Conservation (phyloP, 1,284 basidiomycete genomes). For the Pseudomicrostroma phylloplanum region DNA sequence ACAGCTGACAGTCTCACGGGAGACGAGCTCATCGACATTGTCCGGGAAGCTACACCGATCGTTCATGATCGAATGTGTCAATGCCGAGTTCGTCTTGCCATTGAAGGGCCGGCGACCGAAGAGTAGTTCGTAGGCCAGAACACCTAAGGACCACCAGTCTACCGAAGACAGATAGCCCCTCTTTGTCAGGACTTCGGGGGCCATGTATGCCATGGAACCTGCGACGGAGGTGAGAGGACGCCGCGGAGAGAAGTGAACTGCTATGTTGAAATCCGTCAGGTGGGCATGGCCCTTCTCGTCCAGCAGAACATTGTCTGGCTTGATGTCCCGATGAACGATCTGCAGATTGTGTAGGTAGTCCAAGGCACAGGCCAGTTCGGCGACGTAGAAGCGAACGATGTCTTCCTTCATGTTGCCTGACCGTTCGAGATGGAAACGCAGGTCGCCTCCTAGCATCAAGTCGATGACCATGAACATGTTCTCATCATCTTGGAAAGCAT, state of each 20-base stretch:
- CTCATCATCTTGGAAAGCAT: constrained; percentile 95
- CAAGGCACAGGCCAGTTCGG: constrained; percentile 76
- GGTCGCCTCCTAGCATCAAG: constrained; percentile 89
- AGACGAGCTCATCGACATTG: constrained; percentile 39
- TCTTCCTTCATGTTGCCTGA: constrained; percentile 70
- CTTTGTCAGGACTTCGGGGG: constrained; percentile 43
- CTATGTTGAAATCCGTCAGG: constrained; percentile 96
- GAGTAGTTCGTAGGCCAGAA: constrained; percentile 39
- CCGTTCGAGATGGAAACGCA: constrained; percentile 86
- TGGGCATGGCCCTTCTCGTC: constrained; percentile 89
- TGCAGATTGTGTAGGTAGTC: constrained; percentile 82
- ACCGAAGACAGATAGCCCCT: constrained; percentile 40
- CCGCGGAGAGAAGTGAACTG: constrained; percentile 86
- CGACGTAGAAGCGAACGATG: constrained; percentile 78
- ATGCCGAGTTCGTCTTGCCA: constrained; percentile 42
- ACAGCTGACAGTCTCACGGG: constrained; percentile 29
- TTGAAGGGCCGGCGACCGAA: constrained; percentile 42
- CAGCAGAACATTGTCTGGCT: constrained; percentile 92
- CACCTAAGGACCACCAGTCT: constrained; percentile 45
- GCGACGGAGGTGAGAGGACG: constrained; percentile 79
- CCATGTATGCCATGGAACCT: constrained; percentile 92
- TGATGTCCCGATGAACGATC: constrained; percentile 67
- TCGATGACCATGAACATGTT: constrained; percentile 97
- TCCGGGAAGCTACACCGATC: constrained; percentile 41
- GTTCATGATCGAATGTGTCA: constrained; percentile 42